Evolutionary conservation across 192 early-diverging fungal species (phyloP).

Genomic region (Coemansia erecta): DNA sequence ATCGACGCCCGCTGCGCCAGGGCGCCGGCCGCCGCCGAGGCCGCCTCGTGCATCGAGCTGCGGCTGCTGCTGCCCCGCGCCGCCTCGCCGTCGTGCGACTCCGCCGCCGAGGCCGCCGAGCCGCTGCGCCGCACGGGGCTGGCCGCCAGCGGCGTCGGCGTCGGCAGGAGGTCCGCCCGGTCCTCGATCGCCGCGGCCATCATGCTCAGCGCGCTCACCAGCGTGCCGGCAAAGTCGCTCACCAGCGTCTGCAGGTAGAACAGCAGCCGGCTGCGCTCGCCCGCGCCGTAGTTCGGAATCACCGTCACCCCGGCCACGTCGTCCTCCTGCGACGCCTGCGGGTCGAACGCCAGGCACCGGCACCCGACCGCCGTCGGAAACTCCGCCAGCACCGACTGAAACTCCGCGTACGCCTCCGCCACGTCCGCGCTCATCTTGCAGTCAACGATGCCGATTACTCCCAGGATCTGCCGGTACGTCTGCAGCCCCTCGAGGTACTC

Average conservation of each 20-base stretch:
- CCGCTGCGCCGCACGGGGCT: background rate
- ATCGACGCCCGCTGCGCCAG: slow-evolving; percentile 7
- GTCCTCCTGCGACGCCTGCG: slow-evolving; percentile 16
- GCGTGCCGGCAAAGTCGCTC: slow-evolving; percentile 36
- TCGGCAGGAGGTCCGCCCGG: slow-evolving; percentile 18
- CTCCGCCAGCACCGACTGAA: slow-evolving; percentile 20
- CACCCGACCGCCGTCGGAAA: slow-evolving; percentile 39
- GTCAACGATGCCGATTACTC: slow-evolving; percentile 48
- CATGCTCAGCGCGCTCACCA: slow-evolving; percentile 34
- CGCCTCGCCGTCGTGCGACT: background rate
- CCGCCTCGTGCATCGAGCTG: slow-evolving; percentile 19
- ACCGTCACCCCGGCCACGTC: slow-evolving; percentile 31
- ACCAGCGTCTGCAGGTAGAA: slow-evolving; percentile 30
- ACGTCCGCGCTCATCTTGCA: slow-evolving; percentile 21
- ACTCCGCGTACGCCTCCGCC: slow-evolving; percentile 25
- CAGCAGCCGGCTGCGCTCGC: slow-evolving; percentile 7
- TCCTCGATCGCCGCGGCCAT: slow-evolving; percentile 49
- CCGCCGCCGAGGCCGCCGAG: slow-evolving; percentile 1
- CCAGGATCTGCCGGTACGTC: slow-evolving; percentile 48
- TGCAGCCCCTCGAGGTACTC: slow-evolving; percentile 52
- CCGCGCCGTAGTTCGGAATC: slow-evolving; percentile 15
- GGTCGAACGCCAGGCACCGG: slow-evolving; percentile 43
- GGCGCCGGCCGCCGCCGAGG: slow-evolving; percentile 7
- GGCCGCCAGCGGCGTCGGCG: background rate
- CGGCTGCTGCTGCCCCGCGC: background rate